Base-by-base conservation (phyloP, 2,329 filamentous ascomycete species). In the Tolypocladium album region DNA sequence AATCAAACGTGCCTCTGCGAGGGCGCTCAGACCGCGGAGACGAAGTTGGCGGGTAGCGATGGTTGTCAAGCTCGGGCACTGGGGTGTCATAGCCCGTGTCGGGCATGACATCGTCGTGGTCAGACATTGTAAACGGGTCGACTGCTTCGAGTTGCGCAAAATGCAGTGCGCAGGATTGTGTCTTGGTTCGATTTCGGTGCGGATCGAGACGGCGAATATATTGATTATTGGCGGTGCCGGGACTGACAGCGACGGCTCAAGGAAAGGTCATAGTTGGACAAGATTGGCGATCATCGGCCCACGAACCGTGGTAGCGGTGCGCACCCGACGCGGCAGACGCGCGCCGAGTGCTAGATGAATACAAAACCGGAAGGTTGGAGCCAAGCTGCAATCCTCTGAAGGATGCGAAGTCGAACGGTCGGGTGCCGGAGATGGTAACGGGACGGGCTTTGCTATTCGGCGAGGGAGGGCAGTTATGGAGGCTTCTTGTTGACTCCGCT, bases 401-500 rank as follows among this genome's bases (percentile, higher is more conserved):
- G 40, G 45, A 50, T 40, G n/a, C 50, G 36, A 55, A 36, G 50
- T 22, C 50, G 20, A 55, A 2, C 13, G 50, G 9, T 15, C 50
- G 50, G 22, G 50, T 7, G 50, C 31, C 2, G 20, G 20, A 38
- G 31, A 55, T 13, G 27, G 22, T 2, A 11, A 36, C 20, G 50
- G 20, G 9, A 2, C 5, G 20, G 31, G 31, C 50, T n/a, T 55
- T 55, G 31, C 11, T 55, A 13, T 15, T 17, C 13, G 36, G 45
- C 56, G 15, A 43, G 20, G 6, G 40, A 52, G 17, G 24, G 59
- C 67, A 93, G 79, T 97, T 97, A 97, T 83, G 93, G 93, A 75
- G 94, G 93, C 80, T 96, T 93, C 82, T 92, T 94, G 82, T 94
- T 90, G 81, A 92, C 90, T 88, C 93, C 92, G 82, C 87, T 87